These are phyloP conservation scores for Quercus aquifolioides DNA, from an alignment of 306 rosid genomes.

Conservation along the genomic window DNA sequence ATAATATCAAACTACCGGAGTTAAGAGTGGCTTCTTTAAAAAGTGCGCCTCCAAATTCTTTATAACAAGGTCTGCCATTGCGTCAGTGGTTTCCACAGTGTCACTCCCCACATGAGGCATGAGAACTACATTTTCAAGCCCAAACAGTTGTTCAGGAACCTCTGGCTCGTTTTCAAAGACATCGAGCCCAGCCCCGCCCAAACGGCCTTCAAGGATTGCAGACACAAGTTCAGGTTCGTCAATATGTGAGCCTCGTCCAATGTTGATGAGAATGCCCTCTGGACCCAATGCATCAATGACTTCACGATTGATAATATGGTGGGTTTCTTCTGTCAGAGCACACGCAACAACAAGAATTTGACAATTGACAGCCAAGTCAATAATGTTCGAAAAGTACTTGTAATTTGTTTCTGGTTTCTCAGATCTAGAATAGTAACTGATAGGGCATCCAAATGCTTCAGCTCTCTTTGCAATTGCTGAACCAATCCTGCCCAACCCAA, in stretches of 20 bases:
- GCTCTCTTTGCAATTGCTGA: slow-evolving; percentile 68
- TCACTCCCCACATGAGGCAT: slow-evolving; percentile 65
- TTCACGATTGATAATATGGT: slow-evolving; percentile 50
- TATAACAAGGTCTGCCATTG: slow-evolving; percentile 66
- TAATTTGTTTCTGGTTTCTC: slow-evolving; percentile 45
- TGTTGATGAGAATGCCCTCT: slow-evolving; percentile 58
- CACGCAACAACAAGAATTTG: slow-evolving; percentile 56
- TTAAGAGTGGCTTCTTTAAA: slow-evolving; percentile 43
- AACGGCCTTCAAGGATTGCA: slow-evolving; percentile 52
- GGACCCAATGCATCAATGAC: slow-evolving; percentile 67
- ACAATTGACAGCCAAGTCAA: slow-evolving; percentile 50
- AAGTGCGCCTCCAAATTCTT: slow-evolving; percentile 62
- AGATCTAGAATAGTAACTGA: slow-evolving; percentile 53
- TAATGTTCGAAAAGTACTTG: slow-evolving; percentile 43
- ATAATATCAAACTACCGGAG: slow-evolving; percentile 37
- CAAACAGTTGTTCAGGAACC: slow-evolving; percentile 45
- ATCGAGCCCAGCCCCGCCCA: slow-evolving; percentile 74
- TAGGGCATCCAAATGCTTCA: slow-evolving; percentile 49
- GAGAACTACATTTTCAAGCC: slow-evolving; percentile 59
- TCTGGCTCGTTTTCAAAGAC: slow-evolving; percentile 70
- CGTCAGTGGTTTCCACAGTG: slow-evolving; percentile 53
- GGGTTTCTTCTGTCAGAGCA: slow-evolving; percentile 50
- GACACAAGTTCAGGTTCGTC: slow-evolving; percentile 56
- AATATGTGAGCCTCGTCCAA: slow-evolving; percentile 54
- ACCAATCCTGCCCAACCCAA: slow-evolving; percentile 81